Evolutionary conservation across 1,139 yeast species (phyloP), one percentile per base, ranked within the genome.

Genomic region (Meyerozyma sp.): DNA sequence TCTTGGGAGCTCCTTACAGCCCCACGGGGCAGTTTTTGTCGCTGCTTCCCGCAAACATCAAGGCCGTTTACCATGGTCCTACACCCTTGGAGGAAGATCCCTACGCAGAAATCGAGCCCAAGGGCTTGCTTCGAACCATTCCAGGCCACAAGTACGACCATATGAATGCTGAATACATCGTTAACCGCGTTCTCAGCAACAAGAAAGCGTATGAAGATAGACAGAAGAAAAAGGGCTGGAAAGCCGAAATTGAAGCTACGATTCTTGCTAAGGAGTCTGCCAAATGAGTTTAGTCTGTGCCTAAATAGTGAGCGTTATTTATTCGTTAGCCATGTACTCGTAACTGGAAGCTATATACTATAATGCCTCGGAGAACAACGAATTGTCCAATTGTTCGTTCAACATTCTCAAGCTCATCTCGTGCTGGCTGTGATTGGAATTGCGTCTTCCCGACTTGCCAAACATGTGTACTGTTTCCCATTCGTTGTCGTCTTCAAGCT

Each of bases 171-270:
- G 78, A 73, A 47, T 76, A 77, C 42, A 84, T 86, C 50, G 90
- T 85, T 13, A 69, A 76, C 46, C 70, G 95, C 37, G 93, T 86
- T 9, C 69, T 86, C 55, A 66, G 68, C 40, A 81, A 83, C 59
- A 74, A 85, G 50, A 75, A 73, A 43, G 81, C 81, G 13, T 86
- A 82, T 58, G 93, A 85, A 61, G 94, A 84, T 52, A 77, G 95
- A 54, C 95, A 86, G 61, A 70, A 81, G 50, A 78, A 79, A 50
- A 86, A 86, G 65, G 93, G 93, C 6, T 82, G 88, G 84, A 85
- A 86, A 64, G 68, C 75, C 2, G 73, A 69, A 48, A 56, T 57
- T 11, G 76, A 71, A 48, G 51, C 50, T 43, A 55, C 56, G 44
- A 54, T 72, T 38, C 53, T 58, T 46, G 63, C 58, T 23, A 52